Percentiles rank a stretch among this genome's conserved stretches.
Conservation (phyloP, 1,284 basidiomycete genomes). For the Ceratobasidium sp. region DNA sequence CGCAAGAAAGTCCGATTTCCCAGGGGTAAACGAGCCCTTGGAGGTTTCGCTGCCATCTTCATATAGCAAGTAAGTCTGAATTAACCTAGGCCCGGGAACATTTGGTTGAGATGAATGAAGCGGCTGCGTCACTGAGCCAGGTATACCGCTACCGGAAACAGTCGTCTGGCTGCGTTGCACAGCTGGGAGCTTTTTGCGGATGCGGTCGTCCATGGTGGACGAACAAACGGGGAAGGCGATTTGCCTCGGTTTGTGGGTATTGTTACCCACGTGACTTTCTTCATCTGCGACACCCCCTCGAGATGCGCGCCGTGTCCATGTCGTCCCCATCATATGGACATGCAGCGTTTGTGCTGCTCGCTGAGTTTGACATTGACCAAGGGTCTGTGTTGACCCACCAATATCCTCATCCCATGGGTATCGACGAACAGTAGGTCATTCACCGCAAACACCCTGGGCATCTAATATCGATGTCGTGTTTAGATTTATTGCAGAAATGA, state of each 20-base stretch:
- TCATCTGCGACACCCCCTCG: neutral
- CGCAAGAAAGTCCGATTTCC: neutral
- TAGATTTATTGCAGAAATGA: conserved; percentile 92
- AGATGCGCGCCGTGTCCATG: conserved; percentile 33
- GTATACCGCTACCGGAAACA: conserved; percentile 10
- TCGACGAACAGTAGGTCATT: conserved; percentile 83
- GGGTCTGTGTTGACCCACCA: conserved; percentile 92
- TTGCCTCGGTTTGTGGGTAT: neutral
- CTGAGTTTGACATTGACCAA: conserved; percentile 94
- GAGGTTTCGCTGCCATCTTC: conserved; percentile 13
- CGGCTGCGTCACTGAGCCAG: conserved; percentile 6
- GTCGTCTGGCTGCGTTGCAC: conserved; percentile 21
- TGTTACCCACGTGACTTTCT: conserved; percentile 1
- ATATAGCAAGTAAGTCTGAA: conserved; percentile 6
- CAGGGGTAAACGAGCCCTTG: conserved; percentile 10
- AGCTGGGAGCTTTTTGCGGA: conserved; percentile 10
- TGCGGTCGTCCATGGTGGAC: conserved; percentile 9
- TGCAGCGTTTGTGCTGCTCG: conserved; percentile 89
- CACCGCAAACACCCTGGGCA: conserved; percentile 3
- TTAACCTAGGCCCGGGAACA: neutral
- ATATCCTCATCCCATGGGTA: conserved; percentile 89
- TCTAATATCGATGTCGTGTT: neutral
- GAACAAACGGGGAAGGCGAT: neutral
- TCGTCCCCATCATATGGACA: conserved; percentile 53
- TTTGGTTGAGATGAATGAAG: neutral